Evolutionary conservation across 331 rosid genomes (phyloP).

Genomic region (Ulmus americana): DNA sequence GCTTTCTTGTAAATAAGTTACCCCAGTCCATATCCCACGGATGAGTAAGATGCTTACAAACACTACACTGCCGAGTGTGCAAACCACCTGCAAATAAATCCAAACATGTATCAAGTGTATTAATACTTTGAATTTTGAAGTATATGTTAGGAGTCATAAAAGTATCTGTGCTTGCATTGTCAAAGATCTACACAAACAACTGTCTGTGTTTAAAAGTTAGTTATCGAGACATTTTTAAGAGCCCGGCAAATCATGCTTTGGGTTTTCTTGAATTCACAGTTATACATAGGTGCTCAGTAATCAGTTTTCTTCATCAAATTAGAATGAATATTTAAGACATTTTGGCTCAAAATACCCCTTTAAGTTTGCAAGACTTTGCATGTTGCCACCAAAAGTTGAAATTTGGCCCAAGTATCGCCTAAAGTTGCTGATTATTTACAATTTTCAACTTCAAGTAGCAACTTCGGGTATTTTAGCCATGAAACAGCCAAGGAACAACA

Average conservation of each 20-base stretch:
- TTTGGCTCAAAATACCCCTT: no score
- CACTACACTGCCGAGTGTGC: constrained; percentile 67
- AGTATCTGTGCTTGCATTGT: not conserved
- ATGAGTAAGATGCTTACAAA: constrained; percentile 68
- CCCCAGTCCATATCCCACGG: constrained; percentile 69
- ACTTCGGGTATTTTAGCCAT: no score
- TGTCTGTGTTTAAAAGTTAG: no score
- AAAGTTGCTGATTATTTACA: no score
- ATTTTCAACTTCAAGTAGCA: no score
- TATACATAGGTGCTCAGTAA: not conserved
- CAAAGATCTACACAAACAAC: not conserved
- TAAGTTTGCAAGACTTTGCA: no score
- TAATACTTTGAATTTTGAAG: not conserved
- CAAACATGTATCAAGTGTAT: not conserved
- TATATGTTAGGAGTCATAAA: no score
- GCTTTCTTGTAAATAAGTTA: constrained; percentile 37
- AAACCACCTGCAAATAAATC: constrained; percentile 48
- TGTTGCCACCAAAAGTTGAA: no score
- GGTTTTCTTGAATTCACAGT: not conserved
- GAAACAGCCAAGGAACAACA: no score
- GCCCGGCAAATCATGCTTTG: not conserved
- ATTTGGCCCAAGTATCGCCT: no score
- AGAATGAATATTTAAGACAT: no score
- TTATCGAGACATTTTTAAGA: no score
- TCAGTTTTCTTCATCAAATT: not conserved